These are phyloP conservation scores for Letharia columbiana DNA, from an alignment of 495 filamentous ascomycete species.

Conservation along the genomic window DNA sequence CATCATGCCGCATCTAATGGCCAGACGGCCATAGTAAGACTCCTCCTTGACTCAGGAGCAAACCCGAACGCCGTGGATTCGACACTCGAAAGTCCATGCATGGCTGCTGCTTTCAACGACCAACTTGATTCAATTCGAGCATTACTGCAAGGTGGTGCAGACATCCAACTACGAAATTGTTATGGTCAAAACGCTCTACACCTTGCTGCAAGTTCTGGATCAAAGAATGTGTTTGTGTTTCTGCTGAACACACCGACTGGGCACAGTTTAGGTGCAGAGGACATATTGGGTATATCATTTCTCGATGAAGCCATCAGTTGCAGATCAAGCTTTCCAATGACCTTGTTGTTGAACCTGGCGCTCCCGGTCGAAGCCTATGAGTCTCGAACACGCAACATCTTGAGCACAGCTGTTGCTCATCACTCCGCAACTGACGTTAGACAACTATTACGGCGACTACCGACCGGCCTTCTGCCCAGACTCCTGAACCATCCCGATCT, in stretches of 20 bases:
- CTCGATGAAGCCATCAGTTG: not conserved
- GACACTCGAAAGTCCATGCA: not conserved
- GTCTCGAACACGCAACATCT: not conserved
- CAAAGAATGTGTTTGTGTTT: not conserved
- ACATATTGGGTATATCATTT: not conserved
- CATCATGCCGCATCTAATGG: not conserved
- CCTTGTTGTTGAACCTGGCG: conserved; percentile 9
- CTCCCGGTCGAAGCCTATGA: conserved; percentile 8
- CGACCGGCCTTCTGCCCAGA: not conserved
- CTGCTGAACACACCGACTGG: not conserved
- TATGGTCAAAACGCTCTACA: not conserved
- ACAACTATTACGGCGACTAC: conserved; percentile 7
- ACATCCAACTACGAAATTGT: not conserved
- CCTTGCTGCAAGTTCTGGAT: not conserved
- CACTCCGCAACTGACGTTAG: not conserved
- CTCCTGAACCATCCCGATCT: not conserved
- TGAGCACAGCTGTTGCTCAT: not conserved
- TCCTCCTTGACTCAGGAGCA: conserved; percentile 9
- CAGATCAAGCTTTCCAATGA: not conserved
- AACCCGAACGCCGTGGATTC: not conserved
- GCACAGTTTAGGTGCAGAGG: not conserved
- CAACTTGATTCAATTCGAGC: not conserved
- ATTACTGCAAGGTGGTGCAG: not conserved
- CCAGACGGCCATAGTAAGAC: not conserved
- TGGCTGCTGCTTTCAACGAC: not conserved